Evolutionary conservation across 192 early-diverging fungal genomes (phyloP).

Genomic region (Diversispora eburnea): DNA sequence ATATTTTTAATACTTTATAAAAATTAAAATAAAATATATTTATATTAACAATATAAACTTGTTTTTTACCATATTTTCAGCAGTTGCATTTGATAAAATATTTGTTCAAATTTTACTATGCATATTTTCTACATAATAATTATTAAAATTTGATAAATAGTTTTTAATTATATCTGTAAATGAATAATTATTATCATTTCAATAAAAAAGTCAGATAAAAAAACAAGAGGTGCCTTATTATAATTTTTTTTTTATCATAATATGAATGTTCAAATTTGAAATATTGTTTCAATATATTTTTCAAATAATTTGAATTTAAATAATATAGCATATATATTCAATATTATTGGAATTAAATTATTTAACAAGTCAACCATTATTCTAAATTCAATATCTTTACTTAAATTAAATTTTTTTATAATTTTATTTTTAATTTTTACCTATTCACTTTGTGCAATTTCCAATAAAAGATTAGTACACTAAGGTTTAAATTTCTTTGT

Average conservation of each 20-base stretch:
- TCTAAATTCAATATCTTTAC: background rate
- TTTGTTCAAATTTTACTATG: background rate
- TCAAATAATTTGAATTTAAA: background rate
- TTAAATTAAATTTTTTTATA: background rate
- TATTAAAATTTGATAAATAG: background rate
- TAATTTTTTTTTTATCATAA: background rate
- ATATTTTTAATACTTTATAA: no score
- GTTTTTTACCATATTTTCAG: background rate
- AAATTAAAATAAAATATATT: no score
- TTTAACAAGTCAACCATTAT: background rate
- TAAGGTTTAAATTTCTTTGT: background rate
- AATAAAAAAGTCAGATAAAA: background rate
- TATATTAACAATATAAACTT: background rate
- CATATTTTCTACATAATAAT: conserved; percentile 5
- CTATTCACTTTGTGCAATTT: background rate
- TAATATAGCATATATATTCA: background rate
- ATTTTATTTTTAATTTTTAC: background rate
- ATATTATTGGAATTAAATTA: background rate
- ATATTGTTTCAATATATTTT: background rate
- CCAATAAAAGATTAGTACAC: background rate
- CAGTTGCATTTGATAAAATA: background rate
- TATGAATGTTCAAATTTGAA: background rate
- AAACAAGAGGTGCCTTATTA: background rate
- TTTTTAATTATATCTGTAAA: background rate
- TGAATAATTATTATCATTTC: background rate